Percentiles rank a stretch among this genome's conserved stretches.
These are phyloP conservation scores for Fusarium lateritium DNA, from an alignment of 2,329 filamentous ascomycete genomes.

Conservation along the genomic window DNA sequence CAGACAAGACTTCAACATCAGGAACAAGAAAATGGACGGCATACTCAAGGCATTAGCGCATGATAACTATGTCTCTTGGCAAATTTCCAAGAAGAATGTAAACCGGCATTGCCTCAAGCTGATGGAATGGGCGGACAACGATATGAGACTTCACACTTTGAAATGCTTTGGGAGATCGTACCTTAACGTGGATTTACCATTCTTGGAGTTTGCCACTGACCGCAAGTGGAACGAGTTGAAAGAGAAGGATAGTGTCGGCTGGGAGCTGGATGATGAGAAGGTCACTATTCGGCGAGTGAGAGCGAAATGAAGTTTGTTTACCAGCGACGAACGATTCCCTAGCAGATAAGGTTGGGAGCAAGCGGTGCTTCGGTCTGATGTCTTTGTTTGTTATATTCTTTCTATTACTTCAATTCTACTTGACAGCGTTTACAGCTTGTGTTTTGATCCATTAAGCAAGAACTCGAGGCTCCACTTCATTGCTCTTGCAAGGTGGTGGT, in stretches of 20 bases:
- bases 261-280: constrained; percentile 80
- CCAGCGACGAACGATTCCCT: constrained; percentile 25
- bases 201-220: constrained; percentile 78
- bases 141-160: constrained; percentile 81
- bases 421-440: constrained; percentile 9
- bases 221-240: constrained; percentile 80
- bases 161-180: constrained; percentile 92
- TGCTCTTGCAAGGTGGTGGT: background rate
- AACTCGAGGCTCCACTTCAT: background rate
- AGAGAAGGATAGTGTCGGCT: constrained; percentile 81
- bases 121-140: constrained; percentile 84
- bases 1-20: constrained; percentile 71
- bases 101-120: constrained; percentile 86
- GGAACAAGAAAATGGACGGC: constrained; percentile 77
- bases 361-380: constrained; percentile 10
- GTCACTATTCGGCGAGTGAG: constrained; percentile 80
- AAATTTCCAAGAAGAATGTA: constrained; percentile 77
- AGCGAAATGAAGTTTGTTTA: constrained; percentile 51
- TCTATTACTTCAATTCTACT: constrained; percentile 2
- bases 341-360: constrained; percentile 12
- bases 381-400: constrained; percentile 9
- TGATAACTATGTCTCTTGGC: constrained; percentile 88
- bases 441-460: background rate
- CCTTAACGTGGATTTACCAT: constrained; percentile 76
- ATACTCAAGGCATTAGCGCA: constrained; percentile 80